Evolutionary conservation across 2,329 filamentous ascomycete species (phyloP), one percentile per base, ranked within the genome.

Genomic region (Penicillium sp.): DNA sequence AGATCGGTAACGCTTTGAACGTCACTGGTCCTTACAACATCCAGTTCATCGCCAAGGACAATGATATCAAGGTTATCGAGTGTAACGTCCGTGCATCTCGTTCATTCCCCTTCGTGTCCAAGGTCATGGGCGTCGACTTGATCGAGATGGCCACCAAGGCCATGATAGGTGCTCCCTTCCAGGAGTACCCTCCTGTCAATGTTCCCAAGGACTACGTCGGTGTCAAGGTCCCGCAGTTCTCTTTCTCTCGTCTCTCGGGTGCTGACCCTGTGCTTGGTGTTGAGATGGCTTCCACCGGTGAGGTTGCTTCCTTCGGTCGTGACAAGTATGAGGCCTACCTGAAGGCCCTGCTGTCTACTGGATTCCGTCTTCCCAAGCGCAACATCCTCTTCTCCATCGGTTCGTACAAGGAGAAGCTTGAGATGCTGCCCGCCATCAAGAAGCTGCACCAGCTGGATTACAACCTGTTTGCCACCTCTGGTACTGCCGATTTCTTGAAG

Each of bases 41-140:
- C 58, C 94, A 99, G 72, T 97, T 99, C 78, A 99, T 99, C 66
- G 94, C 94, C 66, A 97, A 97, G 79, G 92, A 97, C 73, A 97
- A 97, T 71, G 93, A 97, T 62, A 97, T 99, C 80, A 97, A 97
- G 81, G 94, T 99, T 61, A 99, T 99, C 59, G 94, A 99, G 78
- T 97, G 94, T 77, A 99, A 99, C 67, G 94, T 97, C 54, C 88
- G 94, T 58, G 94, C 94, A 13, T 97, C 94, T 39, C 85, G 94
- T 60, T 97, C 93, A 0, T 97, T 97, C 82, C 94, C 94, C 55
- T 99, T 99, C 69, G 92, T 97, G 13, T 97, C 92, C 59, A 99
- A 99, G 80, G 91, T 96, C 61, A 97, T 96, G 90, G 92, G 92
- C 45, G 90, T 97, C 46, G 93, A 99, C 69, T 81, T 99, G 57